These are phyloP conservation scores for Nectriaceae sp. DNA, from an alignment of 2,329 filamentous ascomycete genomes.

Conservation along the genomic window DNA sequence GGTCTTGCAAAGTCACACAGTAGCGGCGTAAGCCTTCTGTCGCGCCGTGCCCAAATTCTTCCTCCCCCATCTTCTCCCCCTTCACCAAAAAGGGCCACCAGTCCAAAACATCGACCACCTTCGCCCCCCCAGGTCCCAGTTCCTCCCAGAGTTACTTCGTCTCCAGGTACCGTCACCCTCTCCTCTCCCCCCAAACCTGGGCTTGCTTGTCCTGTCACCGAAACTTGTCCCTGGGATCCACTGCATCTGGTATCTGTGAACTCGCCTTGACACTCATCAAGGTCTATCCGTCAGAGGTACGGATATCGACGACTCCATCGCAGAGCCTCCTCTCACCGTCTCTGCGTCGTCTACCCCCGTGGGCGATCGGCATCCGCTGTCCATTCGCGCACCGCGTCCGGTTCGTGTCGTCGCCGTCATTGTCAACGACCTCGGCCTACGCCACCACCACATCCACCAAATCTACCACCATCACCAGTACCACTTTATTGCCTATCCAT, in stretches of 20 bases:
- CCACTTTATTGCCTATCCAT: conserved; percentile 6
- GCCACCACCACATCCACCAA: background rate
- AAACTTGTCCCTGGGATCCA: conserved; percentile 24
- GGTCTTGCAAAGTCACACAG: no score
- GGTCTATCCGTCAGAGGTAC: no score
- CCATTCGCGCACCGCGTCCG: background rate
- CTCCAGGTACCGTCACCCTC: conserved; percentile 38
- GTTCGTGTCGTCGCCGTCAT: background rate
- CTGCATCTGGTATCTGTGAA: conserved; percentile 20
- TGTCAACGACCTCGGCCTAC: background rate
- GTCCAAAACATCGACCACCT: conserved; percentile 40
- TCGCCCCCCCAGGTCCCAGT: conserved; percentile 33
- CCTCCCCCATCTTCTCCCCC: conserved; percentile 32
- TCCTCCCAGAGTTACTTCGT: conserved; percentile 42
- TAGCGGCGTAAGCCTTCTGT: conserved; percentile 30
- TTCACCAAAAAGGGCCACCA: conserved; percentile 37
- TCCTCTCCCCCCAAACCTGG: conserved; percentile 21
- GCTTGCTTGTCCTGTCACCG: conserved; percentile 3
- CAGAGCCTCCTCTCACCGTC: no score
- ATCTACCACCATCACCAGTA: conserved; percentile 8
- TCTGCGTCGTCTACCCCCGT: no score
- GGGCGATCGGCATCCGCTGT: no score
- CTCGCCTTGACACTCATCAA: no score
- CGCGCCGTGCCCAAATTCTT: conserved; percentile 30
- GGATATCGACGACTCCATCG: no score